Percentiles rank a stretch among this genome's conserved stretches.
Conservation (phyloP, 1,284 basidiomycete species). For the Boletus albobrunnescens region DNA sequence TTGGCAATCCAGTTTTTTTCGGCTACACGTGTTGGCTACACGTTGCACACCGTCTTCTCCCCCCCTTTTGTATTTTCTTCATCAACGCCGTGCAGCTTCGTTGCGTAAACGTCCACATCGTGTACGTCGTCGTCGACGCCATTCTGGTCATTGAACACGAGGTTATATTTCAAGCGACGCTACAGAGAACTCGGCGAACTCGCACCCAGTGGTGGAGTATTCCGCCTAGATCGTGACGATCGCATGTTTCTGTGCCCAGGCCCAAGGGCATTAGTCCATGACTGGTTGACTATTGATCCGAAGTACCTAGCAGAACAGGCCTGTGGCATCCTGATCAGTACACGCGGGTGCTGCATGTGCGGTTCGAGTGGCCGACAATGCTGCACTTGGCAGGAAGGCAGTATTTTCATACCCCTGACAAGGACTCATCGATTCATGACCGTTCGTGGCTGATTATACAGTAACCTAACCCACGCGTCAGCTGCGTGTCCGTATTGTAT, state of each 20-base stretch:
- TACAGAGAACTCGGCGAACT: background rate
- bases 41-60: conserved; percentile 24
- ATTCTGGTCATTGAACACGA: conserved; percentile 6
- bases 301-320: conserved; percentile 2
- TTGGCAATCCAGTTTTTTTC: conserved; percentile 16
- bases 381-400: conserved; percentile 2
- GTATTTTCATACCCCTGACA: conserved; percentile 9
- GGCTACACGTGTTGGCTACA: conserved; percentile 41
- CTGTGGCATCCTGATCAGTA: conserved; percentile 13
- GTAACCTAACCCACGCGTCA: conserved; percentile 10
- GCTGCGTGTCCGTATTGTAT: conserved; percentile 11
- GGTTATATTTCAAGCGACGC: conserved; percentile 11
- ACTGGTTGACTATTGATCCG: conserved; percentile 3
- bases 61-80: conserved; percentile 22
- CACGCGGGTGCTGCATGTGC: conserved; percentile 23
- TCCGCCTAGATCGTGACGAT: too few species aligned
- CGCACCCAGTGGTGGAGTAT: too few species aligned
- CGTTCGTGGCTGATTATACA: background rate
- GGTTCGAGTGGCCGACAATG: conserved; percentile 1
- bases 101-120: conserved; percentile 28
- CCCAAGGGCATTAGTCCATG: conserved; percentile 15
- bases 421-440: background rate
- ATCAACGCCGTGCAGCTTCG: conserved; percentile 10
- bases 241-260: conserved; percentile 10
- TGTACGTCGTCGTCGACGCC: background rate